These are phyloP conservation scores for Paraphaeosphaeria minitans DNA, from an alignment of 2,329 filamentous ascomycete genomes.

Conservation along the genomic window DNA sequence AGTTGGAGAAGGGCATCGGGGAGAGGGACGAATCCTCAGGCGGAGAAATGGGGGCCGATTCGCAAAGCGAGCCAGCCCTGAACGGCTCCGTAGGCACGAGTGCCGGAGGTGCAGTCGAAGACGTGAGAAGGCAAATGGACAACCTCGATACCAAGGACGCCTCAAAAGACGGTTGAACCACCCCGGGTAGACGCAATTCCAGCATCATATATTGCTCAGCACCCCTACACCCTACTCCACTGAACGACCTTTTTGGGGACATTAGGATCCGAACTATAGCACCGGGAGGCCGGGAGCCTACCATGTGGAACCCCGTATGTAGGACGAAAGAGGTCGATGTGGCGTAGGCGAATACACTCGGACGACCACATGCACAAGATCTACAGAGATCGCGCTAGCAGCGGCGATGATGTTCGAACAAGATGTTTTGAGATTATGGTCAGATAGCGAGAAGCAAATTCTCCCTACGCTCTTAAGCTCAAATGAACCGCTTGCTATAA, in stretches of 20 bases:
- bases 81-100: conserved; percentile 20
- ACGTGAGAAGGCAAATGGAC: conserved; percentile 40
- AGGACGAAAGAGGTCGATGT: conserved; percentile 4
- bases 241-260: conserved; percentile 4
- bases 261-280: conserved; percentile 14
- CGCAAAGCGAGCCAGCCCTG: conserved; percentile 20
- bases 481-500: neutral
- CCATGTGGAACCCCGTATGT: conserved; percentile 24
- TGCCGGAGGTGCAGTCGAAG: conserved; percentile 33
- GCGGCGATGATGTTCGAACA: neutral
- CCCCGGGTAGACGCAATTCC: conserved; percentile 24
- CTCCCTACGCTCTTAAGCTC: neutral
- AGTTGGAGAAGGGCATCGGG: conserved; percentile 45
- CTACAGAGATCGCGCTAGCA: neutral
- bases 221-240: conserved; percentile 12
- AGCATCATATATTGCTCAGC: conserved; percentile 29
- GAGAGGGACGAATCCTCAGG: conserved; percentile 45
- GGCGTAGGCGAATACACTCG: conserved; percentile 1
- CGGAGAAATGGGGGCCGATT: conserved; percentile 8
- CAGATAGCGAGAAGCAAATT: neutral
- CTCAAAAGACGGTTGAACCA: conserved; percentile 32
- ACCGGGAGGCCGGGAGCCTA: conserved; percentile 16
- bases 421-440: neutral
- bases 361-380: neutral
- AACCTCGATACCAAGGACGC: conserved; percentile 32